These are phyloP conservation scores for Colletotrichum lini DNA, from an alignment of 2,329 filamentous ascomycete genomes.

Conservation along the genomic window DNA sequence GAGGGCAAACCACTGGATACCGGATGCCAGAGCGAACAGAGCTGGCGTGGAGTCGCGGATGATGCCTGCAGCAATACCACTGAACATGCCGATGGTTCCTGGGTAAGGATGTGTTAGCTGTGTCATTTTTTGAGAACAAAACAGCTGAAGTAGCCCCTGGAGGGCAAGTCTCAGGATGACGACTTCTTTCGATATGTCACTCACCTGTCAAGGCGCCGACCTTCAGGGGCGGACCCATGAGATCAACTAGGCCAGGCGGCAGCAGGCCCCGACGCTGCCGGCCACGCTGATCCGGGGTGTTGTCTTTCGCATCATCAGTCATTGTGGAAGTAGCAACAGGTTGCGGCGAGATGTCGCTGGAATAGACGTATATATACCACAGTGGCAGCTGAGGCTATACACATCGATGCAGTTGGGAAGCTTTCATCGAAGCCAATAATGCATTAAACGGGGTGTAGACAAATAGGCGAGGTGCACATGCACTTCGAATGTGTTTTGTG, in stretches of 20 bases:
- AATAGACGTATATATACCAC: not conserved
- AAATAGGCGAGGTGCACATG: conserved; percentile 22
- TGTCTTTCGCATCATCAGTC: conserved; percentile 32
- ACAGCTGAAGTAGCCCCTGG: not conserved
- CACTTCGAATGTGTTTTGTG: conserved; percentile 30
- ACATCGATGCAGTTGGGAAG: conserved; percentile 25
- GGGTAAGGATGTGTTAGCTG: conserved; percentile 42
- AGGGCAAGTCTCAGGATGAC: not conserved
- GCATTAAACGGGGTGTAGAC: conserved; percentile 23
- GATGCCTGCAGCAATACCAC: conserved; percentile 80
- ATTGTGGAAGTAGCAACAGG: conserved; percentile 41
- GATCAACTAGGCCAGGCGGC: conserved; percentile 60
- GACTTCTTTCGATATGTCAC: conserved; percentile 22
- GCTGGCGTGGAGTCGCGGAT: conserved; percentile 76
- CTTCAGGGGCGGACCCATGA: conserved; percentile 68
- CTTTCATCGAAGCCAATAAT: conserved; percentile 22
- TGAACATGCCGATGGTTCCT: conserved; percentile 74
- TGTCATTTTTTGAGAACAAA: not conserved
- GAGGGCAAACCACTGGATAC: conserved; percentile 85
- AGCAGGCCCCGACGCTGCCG: conserved; percentile 54
- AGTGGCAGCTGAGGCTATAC: not conserved
- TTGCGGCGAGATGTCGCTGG: conserved; percentile 3
- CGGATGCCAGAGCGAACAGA: conserved; percentile 79
- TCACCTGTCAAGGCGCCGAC: conserved; percentile 73
- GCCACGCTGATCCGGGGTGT: conserved; percentile 1